Base-by-base conservation (phyloP, 2,329 filamentous ascomycete genomes). In the Ilyonectria destructans region DNA sequence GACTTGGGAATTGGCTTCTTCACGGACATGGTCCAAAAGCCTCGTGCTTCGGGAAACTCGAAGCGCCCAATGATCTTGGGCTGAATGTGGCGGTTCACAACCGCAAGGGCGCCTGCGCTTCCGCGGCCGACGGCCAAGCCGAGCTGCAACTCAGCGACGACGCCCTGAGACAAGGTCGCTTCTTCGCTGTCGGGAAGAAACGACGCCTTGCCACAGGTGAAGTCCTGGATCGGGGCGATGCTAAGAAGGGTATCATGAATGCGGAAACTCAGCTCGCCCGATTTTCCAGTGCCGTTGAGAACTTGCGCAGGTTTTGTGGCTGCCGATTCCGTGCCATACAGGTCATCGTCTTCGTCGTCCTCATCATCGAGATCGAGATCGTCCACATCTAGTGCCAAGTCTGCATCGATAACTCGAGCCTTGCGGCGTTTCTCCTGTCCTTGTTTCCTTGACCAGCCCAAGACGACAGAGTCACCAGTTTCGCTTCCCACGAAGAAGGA, bases 401-500 rank as follows among this genome's bases (percentile, higher is more conserved):
- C 82, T 4, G 88, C 83, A 56, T 91, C 91, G 4, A 88, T 76
- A 7, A 88, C 79, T 48, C 90, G 88, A 26, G 88, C 86, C 72
- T 90, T 91, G 72, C 89, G 92, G 61, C 90, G 89, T 74, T 91
- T 91, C 58, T 88, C 88, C 68, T 90, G 88, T 12, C 84, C 82
- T 61, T 90, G 87, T 72, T 91, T 92, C 69, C 89, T 88, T 43
- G 89, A 90, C 92, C 95, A 98, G 23, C 93, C 92, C 29, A 99
- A 79, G 4, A 99, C 86, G 1, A 93, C 80, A 0, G 96, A 97
- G 73, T 98, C 93, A 9, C 91, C 88, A 62, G 92, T 89, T 77
- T 97, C 94, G 75, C 94, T 97, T 13, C 96, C 96, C 26, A 97
- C 82, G 77, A 99, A 99, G 35, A 98, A 78, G 19, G 87, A 86